These are phyloP conservation scores for Westerdykella aurantiaca DNA, from an alignment of 2,329 filamentous ascomycete species.

Conservation along the genomic window DNA sequence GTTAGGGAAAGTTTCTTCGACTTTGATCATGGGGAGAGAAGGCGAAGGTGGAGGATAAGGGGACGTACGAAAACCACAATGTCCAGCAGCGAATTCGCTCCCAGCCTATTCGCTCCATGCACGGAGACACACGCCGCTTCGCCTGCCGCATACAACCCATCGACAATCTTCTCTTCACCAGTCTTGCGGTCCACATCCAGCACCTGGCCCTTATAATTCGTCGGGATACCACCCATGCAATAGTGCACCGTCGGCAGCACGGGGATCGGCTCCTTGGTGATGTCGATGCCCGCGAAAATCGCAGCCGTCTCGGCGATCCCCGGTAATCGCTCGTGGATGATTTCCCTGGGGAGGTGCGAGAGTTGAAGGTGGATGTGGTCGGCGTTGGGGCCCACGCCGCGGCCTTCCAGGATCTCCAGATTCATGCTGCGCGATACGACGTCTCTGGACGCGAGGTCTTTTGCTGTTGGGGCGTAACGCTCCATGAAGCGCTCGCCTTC, in stretches of 20 bases:
- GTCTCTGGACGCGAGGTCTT: constrained; percentile 46
- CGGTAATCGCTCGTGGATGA: constrained; percentile 45
- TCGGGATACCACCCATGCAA: constrained; percentile 49
- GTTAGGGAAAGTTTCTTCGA: neutral
- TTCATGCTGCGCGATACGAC: constrained; percentile 47
- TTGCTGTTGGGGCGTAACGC: constrained; percentile 47
- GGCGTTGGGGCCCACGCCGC: constrained; percentile 43
- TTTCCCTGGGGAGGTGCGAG: constrained; percentile 43
- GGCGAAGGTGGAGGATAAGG: neutral
- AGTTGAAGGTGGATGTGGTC: constrained; percentile 47
- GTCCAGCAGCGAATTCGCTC: constrained; percentile 47
- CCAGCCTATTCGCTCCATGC: constrained; percentile 46
- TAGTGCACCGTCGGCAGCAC: constrained; percentile 50
- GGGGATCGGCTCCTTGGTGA: constrained; percentile 46
- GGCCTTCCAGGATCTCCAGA: constrained; percentile 45
- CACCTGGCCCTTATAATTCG: constrained; percentile 47
- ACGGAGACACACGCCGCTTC: constrained; percentile 47
- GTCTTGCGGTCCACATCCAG: constrained; percentile 35
- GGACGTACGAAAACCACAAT: constrained; percentile 43
- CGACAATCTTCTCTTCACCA: constrained; percentile 39
- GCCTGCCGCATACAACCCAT: constrained; percentile 46
- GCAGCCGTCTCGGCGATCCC: constrained; percentile 48
- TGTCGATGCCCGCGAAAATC: constrained; percentile 48
- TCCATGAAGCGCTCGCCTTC: constrained; percentile 49
- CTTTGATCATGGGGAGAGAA: neutral